Conservation (phyloP, 345 rosid genomes). For the Salix brachista region DNA sequence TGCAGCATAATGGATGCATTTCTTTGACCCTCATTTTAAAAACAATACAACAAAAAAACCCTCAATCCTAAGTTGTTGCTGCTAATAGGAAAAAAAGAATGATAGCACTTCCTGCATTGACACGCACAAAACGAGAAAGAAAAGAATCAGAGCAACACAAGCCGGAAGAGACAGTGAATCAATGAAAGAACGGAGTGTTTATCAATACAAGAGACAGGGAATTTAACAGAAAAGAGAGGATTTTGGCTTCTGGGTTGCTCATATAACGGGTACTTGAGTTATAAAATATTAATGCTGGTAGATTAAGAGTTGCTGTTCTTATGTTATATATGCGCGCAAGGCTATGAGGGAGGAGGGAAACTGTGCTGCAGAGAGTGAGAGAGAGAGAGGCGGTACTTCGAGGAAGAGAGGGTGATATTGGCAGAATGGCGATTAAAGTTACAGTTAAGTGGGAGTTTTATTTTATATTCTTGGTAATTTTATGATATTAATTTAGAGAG, state of each 20-base stretch:
- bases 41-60: background rate
- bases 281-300: background rate
- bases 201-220: background rate
- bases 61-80: background rate
- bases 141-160: background rate
- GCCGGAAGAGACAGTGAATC: background rate
- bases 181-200: background rate
- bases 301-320: background rate
- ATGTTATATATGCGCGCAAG: background rate
- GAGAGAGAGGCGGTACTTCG: conserved; percentile 5
- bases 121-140: background rate
- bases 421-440: conserved; percentile 31
- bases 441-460: conserved; percentile 1
- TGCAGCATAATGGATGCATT: conserved; percentile 91
- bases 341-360: conserved; percentile 8
- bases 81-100: background rate
- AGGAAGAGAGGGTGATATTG: conserved; percentile 10
- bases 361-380: background rate
- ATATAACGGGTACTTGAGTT: background rate
- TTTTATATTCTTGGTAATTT: background rate
- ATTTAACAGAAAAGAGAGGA: background rate
- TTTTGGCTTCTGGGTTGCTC: background rate
- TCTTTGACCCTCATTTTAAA: conserved; percentile 79
- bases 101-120: background rate
- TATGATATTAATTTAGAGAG: no score